A percentile compares a stretch with the other conserved stretches of the same genome.
Conservation (phyloP, 495 filamentous ascomycete genomes). For the Tuber magnatum region DNA sequence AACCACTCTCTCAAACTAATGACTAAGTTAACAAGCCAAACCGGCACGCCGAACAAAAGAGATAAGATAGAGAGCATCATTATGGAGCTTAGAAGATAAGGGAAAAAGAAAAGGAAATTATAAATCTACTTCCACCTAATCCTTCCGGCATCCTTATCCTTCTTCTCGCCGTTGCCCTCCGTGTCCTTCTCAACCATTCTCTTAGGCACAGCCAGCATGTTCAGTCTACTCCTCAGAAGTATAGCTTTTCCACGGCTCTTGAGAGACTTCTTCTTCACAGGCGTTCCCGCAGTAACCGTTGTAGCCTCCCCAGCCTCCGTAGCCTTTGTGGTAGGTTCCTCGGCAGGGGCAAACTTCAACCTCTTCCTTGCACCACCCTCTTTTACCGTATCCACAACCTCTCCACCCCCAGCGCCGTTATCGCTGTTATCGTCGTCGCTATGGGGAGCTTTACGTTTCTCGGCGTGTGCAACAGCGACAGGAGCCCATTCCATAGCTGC, state of each 20-base stretch:
- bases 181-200: constrained; percentile 17
- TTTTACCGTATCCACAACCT: not conserved
- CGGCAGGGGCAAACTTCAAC: not conserved
- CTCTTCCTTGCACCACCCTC: constrained; percentile 10
- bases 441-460: not conserved
- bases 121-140: constrained; percentile 19
- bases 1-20: not conserved
- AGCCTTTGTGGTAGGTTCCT: not conserved
- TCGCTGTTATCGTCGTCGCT: not conserved
- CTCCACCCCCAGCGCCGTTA: not conserved
- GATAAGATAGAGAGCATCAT: not conserved
- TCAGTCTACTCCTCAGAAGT: constrained; percentile 22
- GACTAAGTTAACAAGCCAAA: not conserved
- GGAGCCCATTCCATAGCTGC: not conserved
- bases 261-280: constrained; percentile 15
- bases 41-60: not conserved
- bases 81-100: not conserved
- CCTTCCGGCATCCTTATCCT: constrained; percentile 19
- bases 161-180: constrained; percentile 9
- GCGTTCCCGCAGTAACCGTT: constrained; percentile 8
- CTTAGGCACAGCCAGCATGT: constrained; percentile 37
- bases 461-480: not conserved
- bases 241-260: constrained; percentile 22
- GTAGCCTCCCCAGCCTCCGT: not conserved
- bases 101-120: not conserved